Conservation (phyloP, 148 eudicot species). For the Silene latifolia region DNA sequence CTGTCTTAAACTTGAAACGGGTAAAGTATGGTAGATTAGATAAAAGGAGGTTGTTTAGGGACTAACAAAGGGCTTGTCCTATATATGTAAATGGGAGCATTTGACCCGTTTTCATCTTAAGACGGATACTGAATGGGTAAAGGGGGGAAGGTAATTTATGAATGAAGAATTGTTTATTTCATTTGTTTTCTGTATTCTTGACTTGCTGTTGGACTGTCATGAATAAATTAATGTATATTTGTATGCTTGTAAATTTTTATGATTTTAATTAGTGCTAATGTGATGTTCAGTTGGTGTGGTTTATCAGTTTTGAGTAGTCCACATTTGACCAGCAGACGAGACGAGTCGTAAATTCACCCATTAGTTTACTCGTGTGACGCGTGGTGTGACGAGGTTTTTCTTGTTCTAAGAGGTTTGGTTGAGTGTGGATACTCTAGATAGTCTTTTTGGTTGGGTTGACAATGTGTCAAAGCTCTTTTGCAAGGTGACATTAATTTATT, state of each 20-base stretch:
- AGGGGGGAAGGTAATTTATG: not conserved
- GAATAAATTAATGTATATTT: too few relatives aligned
- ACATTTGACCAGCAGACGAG: slow-evolving; percentile 46
- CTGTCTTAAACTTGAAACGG: too few relatives aligned
- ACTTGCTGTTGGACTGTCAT: slow-evolving; percentile 10
- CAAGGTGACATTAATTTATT: not conserved
- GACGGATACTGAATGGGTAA: not conserved
- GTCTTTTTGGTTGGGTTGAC: slow-evolving; percentile 25
- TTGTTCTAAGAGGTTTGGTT: too few relatives aligned
- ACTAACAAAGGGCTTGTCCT: too few relatives aligned
- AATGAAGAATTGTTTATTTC: slow-evolving; percentile 7
- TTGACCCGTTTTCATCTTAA: too few relatives aligned
- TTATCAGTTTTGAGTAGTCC: slow-evolving; percentile 31
- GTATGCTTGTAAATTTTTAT: too few relatives aligned
- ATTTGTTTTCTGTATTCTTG: slow-evolving; percentile 23
- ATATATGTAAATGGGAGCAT: too few relatives aligned
- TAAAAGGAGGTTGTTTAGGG: too few relatives aligned
- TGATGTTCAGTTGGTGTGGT: slow-evolving; percentile 38
- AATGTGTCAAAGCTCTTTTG: slow-evolving; percentile 3
- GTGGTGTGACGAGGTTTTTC: slow-evolving; percentile 14
- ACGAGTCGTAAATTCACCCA: slow-evolving; percentile 17
- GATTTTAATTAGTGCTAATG: slow-evolving; percentile 20
- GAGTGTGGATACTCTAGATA: not conserved
- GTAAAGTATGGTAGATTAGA: too few relatives aligned
- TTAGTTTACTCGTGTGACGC: slow-evolving; percentile 26